phyloP scores from a whole-genome alignment of 371 early-diverging fungal genomes.

The Sporodiniella umbellata region DNA sequence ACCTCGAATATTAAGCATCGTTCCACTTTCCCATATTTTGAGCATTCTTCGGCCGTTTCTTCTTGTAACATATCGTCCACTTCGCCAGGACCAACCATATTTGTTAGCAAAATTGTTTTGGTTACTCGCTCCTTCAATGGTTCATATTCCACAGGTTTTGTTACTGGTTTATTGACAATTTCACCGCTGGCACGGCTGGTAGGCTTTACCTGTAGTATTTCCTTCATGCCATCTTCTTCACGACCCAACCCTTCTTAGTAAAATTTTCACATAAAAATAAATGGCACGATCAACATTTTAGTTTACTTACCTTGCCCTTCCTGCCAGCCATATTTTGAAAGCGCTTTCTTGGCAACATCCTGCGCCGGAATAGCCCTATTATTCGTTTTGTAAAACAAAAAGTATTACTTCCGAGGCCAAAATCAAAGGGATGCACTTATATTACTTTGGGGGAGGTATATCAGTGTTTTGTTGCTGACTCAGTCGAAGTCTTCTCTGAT shows the following conservation, averaged over 20 bases:
- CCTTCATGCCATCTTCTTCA: conserved; percentile 34
- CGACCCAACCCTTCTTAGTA: conserved; percentile 25
- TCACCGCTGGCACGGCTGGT: conserved; percentile 30
- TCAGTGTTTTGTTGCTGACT: conserved; percentile 23
- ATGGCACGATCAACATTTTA: not conserved
- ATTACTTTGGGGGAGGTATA: conserved; percentile 6
- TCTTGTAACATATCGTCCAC: conserved; percentile 71
- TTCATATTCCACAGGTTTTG: not conserved
- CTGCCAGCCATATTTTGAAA: conserved; percentile 35
- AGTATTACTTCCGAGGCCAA: not conserved
- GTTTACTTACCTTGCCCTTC: conserved; percentile 35
- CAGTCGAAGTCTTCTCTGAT: conserved; percentile 56
- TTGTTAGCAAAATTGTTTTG: conserved; percentile 52
- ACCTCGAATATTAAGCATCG: conserved; percentile 70
- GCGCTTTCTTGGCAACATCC: conserved; percentile 33
- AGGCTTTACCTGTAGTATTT: conserved; percentile 31
- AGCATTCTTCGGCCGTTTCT: conserved; percentile 76
- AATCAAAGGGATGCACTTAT: not conserved
- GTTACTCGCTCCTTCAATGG: conserved; percentile 13
- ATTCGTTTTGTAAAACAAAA: not conserved
- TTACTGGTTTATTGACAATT: conserved; percentile 19
- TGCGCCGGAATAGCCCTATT: conserved; percentile 9
- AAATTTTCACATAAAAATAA: not conserved
- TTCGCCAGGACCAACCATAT: conserved; percentile 71
- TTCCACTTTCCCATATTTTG: conserved; percentile 70